phyloP scores from a whole-genome alignment of 768 basidiomycete genomes.

The Russula ochroleuca region DNA sequence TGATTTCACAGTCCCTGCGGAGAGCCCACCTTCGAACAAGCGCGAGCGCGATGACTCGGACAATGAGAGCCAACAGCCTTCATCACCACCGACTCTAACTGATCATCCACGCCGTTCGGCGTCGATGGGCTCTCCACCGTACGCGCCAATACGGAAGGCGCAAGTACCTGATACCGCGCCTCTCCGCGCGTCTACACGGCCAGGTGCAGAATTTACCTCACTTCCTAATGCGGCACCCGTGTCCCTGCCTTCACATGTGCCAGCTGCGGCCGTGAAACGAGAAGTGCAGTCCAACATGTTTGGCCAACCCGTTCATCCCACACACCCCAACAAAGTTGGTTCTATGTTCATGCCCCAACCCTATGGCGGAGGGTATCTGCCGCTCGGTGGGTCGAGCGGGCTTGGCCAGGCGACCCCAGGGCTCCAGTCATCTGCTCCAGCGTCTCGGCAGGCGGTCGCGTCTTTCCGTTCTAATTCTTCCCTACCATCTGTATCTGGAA shows the following conservation, averaged over 20 bases:
- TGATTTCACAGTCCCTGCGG: constrained; percentile 19
- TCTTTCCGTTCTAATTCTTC: background rate
- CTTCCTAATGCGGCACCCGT: background rate
- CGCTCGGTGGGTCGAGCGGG: constrained; percentile 18
- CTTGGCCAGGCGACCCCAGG: background rate
- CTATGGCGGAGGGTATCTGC: constrained; percentile 7
- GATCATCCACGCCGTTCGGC: background rate
- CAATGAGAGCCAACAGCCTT: background rate
- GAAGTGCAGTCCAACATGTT: background rate
- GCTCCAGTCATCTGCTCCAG: background rate
- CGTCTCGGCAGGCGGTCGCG: background rate
- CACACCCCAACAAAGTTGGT: background rate
- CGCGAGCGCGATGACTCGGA: constrained; percentile 22
- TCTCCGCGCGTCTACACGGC: background rate
- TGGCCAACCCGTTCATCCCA: background rate
- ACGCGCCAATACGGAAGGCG: background rate
- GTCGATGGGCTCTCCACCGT: background rate
- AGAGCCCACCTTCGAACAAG: constrained; percentile 21
- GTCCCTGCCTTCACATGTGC: background rate
- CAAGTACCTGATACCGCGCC: background rate
- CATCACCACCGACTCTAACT: background rate
- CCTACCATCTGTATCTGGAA: background rate
- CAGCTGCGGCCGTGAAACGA: background rate
- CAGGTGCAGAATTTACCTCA: background rate
- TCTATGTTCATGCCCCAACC: background rate